Percentiles rank a stretch among this genome's conserved stretches.
Evolutionary conservation across 441 rosid species (phyloP).

Genomic region (Aquilaria agallochum): DNA sequence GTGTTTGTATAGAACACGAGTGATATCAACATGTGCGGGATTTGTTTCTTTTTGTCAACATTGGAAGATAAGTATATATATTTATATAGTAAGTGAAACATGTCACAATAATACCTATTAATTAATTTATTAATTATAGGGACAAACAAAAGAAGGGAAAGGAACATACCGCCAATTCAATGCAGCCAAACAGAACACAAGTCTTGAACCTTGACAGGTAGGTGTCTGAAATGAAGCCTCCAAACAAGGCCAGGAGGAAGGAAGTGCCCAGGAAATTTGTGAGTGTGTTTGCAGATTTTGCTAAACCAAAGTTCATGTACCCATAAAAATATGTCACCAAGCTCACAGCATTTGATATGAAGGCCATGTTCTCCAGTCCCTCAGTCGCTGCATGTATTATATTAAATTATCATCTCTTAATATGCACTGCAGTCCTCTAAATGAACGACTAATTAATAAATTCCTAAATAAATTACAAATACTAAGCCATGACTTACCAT

Average conservation of each 20-base stretch:
- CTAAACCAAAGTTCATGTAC: conserved; percentile 61
- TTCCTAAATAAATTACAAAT: background rate
- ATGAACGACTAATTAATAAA: background rate
- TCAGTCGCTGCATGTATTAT: conserved; percentile 31
- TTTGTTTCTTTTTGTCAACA: no score
- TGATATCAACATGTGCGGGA: no score
- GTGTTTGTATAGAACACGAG: no score
- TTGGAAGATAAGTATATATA: no score
- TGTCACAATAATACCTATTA: no score
- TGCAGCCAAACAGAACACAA: conserved; percentile 42
- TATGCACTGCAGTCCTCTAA: background rate
- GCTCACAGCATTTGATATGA: conserved; percentile 40
- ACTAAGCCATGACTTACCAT: conserved; percentile 20
- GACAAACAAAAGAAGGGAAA: background rate
- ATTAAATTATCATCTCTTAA: background rate
- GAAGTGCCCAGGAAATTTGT: conserved; percentile 62
- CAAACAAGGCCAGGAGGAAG: conserved; percentile 49
- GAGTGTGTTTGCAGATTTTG: conserved; percentile 55
- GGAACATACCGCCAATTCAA: conserved; percentile 44
- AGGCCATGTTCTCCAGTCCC: conserved; percentile 65
- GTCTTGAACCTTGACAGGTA: conserved; percentile 59
- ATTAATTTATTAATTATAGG: background rate
- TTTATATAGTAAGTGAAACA: no score
- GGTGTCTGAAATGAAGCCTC: conserved; percentile 67
- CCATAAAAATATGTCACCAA: conserved; percentile 50